Conservation (phyloP, 768 basidiomycete genomes). For the Amanita inopinata region DNA sequence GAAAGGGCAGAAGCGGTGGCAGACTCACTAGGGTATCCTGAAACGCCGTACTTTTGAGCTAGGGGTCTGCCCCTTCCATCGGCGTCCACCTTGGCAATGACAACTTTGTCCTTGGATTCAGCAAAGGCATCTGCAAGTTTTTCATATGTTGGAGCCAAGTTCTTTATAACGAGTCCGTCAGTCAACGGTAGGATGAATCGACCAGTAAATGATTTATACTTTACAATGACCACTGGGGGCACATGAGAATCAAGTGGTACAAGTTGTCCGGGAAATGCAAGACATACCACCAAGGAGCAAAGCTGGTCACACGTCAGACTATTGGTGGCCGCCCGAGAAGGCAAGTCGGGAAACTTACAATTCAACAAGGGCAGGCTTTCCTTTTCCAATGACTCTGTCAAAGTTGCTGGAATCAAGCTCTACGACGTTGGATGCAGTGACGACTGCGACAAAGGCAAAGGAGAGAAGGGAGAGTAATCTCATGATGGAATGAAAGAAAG, state of each 20-base stretch:
- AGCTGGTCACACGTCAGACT: slow-evolving; percentile 32
- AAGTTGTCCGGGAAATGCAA: not conserved
- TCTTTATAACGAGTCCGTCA: slow-evolving; percentile 30
- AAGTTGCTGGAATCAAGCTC: slow-evolving; percentile 73
- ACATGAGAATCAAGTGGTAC: slow-evolving; percentile 7
- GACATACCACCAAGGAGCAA: slow-evolving; percentile 81
- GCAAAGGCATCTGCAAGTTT: slow-evolving; percentile 83
- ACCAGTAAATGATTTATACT: slow-evolving; percentile 26
- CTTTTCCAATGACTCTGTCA: slow-evolving; percentile 63
- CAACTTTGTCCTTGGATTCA: slow-evolving; percentile 69
- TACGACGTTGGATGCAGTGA: slow-evolving; percentile 71
- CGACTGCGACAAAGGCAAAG: slow-evolving; percentile 42
- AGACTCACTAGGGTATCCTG: slow-evolving; percentile 77
- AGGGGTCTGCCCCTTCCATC: slow-evolving; percentile 76
- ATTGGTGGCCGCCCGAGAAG: slow-evolving; percentile 4
- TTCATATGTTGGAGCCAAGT: slow-evolving; percentile 82
- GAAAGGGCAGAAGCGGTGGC: not conserved
- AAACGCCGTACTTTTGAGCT: slow-evolving; percentile 71
- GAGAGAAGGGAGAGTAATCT: slow-evolving; percentile 46
- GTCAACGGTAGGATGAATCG: not conserved
- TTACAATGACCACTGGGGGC: slow-evolving; percentile 74
- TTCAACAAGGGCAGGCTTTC: slow-evolving; percentile 80
- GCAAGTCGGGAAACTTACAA: slow-evolving; percentile 49
- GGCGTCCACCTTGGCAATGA: slow-evolving; percentile 89
- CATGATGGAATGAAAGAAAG: slow-evolving; percentile 37